A percentile compares a stretch with the other conserved stretches of the same genome.
These are phyloP conservation scores for Monosporascus sp. DNA, from an alignment of 2,329 filamentous ascomycete genomes.

Conservation along the genomic window DNA sequence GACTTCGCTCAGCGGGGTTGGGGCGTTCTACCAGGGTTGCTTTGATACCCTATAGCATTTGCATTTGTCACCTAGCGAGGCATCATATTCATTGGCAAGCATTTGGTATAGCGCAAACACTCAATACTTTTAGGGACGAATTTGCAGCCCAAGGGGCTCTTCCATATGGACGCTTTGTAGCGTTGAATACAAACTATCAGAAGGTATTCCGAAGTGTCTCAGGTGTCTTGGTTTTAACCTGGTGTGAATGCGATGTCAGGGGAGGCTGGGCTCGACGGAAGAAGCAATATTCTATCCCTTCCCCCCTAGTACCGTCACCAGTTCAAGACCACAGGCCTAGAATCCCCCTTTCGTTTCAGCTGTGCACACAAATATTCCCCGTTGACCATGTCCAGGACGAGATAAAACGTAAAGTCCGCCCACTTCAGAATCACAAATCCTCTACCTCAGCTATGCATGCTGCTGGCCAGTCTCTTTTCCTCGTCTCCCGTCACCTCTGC, in stretches of 20 bases:
- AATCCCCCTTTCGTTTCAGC: too few relatives aligned
- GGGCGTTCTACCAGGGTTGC: conserved; percentile 28
- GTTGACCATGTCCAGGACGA: background rate
- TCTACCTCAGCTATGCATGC: too few relatives aligned
- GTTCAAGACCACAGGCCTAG: too few relatives aligned
- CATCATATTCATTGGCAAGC: conserved; percentile 1
- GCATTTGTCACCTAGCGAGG: conserved; percentile 19
- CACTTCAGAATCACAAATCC: background rate
- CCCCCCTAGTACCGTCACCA: too few relatives aligned
- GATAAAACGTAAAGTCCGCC: background rate
- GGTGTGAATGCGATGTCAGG: too few relatives aligned
- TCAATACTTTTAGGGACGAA: too few relatives aligned
- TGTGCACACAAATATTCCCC: background rate
- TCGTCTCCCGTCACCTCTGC: too few relatives aligned
- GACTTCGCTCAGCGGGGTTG: conserved; percentile 23
- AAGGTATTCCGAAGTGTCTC: background rate
- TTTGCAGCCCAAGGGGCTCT: background rate
- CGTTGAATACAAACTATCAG: background rate
- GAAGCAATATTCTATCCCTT: too few relatives aligned
- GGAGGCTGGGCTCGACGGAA: too few relatives aligned
- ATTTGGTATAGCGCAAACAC: background rate
- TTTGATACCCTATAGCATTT: conserved; percentile 35
- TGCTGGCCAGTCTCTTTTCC: too few relatives aligned
- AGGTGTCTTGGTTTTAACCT: too few relatives aligned
- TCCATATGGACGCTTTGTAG: background rate